Evolutionary conservation across 306 rosid genomes (phyloP).

Genomic region (Casuarina cunninghamiana): DNA sequence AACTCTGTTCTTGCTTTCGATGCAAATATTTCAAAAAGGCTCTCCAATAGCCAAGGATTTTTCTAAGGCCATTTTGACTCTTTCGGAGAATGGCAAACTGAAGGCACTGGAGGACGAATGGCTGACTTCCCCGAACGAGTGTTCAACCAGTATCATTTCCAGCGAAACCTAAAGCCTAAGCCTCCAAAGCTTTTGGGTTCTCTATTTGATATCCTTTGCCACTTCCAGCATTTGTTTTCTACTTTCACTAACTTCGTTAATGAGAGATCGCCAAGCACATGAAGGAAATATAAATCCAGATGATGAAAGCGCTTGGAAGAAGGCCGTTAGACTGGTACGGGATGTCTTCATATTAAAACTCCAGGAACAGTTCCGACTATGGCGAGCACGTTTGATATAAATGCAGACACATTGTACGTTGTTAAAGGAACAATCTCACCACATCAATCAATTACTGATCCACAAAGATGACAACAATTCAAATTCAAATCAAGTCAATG

Average conservation of each 20-base stretch:
- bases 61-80: conserved; percentile 27
- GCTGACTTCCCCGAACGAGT: conserved; percentile 23
- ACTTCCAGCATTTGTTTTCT: conserved; percentile 24
- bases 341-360: no score
- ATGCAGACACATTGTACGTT: conserved; percentile 4
- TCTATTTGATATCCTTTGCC: conserved; percentile 26
- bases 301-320: conserved; percentile 7
- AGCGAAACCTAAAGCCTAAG: conserved; percentile 11
- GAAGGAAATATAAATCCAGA: background rate
- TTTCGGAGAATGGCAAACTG: conserved; percentile 26
- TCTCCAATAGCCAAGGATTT: conserved; percentile 44
- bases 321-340: no score
- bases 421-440: no score
- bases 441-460: no score
- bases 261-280: background rate
- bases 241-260: conserved; percentile 1
- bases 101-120: conserved; percentile 16
- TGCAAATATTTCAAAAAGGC: conserved; percentile 43
- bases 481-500: no score
- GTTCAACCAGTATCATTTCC: conserved; percentile 23
- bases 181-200: conserved; percentile 31
- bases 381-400: conserved; percentile 10
- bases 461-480: no score
- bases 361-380: conserved; percentile 1
- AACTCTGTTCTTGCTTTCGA: background rate